Conservation (phyloP, 768 basidiomycete species). For the Boletus sensibilis region DNA sequence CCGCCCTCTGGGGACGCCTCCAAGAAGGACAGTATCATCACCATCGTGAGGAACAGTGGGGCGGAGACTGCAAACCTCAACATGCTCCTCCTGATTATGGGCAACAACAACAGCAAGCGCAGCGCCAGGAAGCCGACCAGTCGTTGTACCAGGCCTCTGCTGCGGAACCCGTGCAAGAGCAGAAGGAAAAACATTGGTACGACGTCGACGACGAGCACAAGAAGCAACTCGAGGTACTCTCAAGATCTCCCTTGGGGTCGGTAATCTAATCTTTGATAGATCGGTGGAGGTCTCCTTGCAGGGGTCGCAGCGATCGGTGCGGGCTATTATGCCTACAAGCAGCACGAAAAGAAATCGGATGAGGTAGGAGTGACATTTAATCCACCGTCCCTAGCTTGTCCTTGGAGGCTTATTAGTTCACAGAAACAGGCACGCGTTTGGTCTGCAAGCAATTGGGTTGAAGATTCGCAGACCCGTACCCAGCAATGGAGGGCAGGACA, state of each 20-base stretch:
- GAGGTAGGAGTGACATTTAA: slow-evolving; percentile 41
- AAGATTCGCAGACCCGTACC: slow-evolving; percentile 56
- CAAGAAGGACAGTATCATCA: slow-evolving; percentile 30
- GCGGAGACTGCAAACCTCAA: slow-evolving; percentile 15
- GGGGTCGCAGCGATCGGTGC: slow-evolving; percentile 53
- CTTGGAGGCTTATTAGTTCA: neutral
- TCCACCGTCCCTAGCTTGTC: neutral
- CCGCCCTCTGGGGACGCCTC: slow-evolving; percentile 66
- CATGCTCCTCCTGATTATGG: slow-evolving; percentile 2
- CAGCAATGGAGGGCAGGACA: slow-evolving; percentile 45
- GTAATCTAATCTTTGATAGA: slow-evolving; percentile 36
- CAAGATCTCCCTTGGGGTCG: neutral
- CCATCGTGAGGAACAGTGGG: slow-evolving; percentile 18
- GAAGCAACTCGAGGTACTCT: slow-evolving; percentile 53
- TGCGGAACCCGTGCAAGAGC: slow-evolving; percentile 37
- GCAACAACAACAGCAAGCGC: slow-evolving; percentile 29
- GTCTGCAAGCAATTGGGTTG: slow-evolving; percentile 53
- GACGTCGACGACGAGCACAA: slow-evolving; percentile 54
- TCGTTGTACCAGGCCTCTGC: slow-evolving; percentile 15
- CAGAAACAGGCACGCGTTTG: slow-evolving; percentile 53
- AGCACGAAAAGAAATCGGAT: slow-evolving; percentile 56
- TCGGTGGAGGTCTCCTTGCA: slow-evolving; percentile 62
- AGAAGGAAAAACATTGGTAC: slow-evolving; percentile 55
- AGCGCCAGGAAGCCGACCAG: slow-evolving; percentile 29
- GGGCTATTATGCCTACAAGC: slow-evolving; percentile 51